phyloP scores from a whole-genome alignment of 192 early-diverging fungal genomes.

The Coemansia sp. region DNA sequence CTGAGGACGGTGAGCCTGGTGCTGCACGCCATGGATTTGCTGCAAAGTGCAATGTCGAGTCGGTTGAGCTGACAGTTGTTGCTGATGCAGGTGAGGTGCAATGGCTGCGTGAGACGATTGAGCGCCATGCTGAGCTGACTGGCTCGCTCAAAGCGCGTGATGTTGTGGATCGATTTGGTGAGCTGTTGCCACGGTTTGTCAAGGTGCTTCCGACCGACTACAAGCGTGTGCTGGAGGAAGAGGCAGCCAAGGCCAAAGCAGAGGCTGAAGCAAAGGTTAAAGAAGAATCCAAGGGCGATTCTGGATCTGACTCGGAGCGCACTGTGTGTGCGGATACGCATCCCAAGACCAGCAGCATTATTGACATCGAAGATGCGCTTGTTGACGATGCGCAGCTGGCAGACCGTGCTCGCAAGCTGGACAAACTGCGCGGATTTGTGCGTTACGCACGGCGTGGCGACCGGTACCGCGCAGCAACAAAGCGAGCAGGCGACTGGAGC shows the following conservation, averaged over 20 bases:
- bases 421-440: constrained; percentile 94
- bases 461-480: constrained; percentile 78
- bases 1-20: constrained; percentile 22
- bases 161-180: constrained; percentile 68
- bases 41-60: constrained; percentile 82
- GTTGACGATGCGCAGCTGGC: constrained; percentile 74
- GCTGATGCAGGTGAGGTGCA: constrained; percentile 67
- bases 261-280: not conserved
- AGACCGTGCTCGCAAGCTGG: constrained; percentile 69
- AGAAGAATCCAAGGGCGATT: not conserved
- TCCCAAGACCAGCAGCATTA: constrained; percentile 60
- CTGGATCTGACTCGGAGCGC: constrained; percentile 26
- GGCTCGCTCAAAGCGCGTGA: constrained; percentile 74
- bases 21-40: constrained; percentile 49
- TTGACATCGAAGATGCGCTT: constrained; percentile 89
- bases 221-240: constrained; percentile 71
- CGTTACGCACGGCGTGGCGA: constrained; percentile 90
- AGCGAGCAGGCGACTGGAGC: constrained; percentile 86
- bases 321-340: constrained; percentile 36
- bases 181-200: constrained; percentile 77
- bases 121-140: constrained; percentile 79
- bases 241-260: constrained; percentile 37
- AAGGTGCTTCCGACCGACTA: constrained; percentile 96
- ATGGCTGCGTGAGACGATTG: constrained; percentile 73
- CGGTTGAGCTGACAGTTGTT: constrained; percentile 84